Percentiles rank a stretch among this genome's conserved stretches.
phyloP scores from a whole-genome alignment of 1,284 basidiomycete species.

The Ceraceosorus guamensis region DNA sequence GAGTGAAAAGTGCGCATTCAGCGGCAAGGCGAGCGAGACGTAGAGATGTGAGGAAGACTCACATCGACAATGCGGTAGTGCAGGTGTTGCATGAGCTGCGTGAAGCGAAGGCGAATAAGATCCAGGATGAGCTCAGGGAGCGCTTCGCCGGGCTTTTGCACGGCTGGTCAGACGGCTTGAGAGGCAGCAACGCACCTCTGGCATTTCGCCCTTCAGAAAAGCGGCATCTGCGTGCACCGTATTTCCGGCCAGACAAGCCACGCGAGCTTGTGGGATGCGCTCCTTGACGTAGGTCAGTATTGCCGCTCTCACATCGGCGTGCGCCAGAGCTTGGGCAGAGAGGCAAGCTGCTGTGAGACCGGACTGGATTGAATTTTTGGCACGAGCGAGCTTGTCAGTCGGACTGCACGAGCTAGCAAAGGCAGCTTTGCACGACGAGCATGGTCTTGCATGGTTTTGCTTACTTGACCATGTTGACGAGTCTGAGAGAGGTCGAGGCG shows the following conservation, averaged over 20 bases:
- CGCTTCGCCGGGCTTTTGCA: neutral
- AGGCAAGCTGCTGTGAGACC: slow-evolving; percentile 28
- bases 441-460: neutral
- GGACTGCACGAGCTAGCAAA: neutral
- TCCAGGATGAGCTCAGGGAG: neutral
- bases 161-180: neutral
- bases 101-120: slow-evolving; percentile 10
- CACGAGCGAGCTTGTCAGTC: neutral
- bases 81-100: slow-evolving; percentile 45
- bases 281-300: slow-evolving; percentile 52
- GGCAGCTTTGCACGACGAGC: neutral
- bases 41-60: neutral
- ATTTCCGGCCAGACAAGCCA: slow-evolving; percentile 68
- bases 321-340: slow-evolving; percentile 28
- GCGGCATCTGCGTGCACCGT: slow-evolving; percentile 69
- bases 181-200: slow-evolving; percentile 51
- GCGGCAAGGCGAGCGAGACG: neutral
- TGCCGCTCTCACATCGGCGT: slow-evolving; percentile 48
- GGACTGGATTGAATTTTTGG: slow-evolving; percentile 2
- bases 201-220: slow-evolving; percentile 69
- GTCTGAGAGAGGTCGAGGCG: slow-evolving; percentile 1
- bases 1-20: too few species aligned
- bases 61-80: slow-evolving; percentile 56
- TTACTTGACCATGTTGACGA: slow-evolving; percentile 18
- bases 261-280: slow-evolving; percentile 51